Percentiles rank a stretch among this genome's conserved stretches.
These are phyloP conservation scores for Cytospora mali DNA, from an alignment of 2,329 filamentous ascomycete genomes.

Conservation along the genomic window DNA sequence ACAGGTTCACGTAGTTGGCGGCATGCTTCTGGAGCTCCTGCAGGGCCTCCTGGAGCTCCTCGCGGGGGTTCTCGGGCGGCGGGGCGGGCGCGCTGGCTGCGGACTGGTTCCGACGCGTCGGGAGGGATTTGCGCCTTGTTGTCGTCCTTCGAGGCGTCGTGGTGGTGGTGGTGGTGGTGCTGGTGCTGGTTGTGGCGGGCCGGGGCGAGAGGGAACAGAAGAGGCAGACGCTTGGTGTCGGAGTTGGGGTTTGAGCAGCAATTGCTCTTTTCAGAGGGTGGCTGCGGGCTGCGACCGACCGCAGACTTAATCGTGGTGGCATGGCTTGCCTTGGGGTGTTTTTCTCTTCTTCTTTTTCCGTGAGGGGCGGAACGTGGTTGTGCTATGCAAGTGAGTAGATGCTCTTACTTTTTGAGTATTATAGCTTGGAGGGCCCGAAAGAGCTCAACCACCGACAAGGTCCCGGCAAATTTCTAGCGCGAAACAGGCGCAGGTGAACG, in stretches of 20 bases:
- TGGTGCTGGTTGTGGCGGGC: too few species aligned
- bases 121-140: constrained; percentile 26
- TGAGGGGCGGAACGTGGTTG: neutral
- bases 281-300: constrained; percentile 31
- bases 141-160: constrained; percentile 8
- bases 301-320: constrained; percentile 37
- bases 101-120: constrained; percentile 33
- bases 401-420: too few species aligned
- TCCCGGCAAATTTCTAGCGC: neutral
- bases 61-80: constrained; percentile 41
- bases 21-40: constrained; percentile 63
- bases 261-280: constrained; percentile 18
- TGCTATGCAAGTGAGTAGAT: too few species aligned
- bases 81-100: constrained; percentile 24
- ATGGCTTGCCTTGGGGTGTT: constrained; percentile 32
- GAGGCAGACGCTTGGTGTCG: constrained; percentile 34
- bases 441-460: neutral
- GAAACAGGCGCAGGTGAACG: neutral
- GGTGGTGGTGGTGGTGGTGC: neutral
- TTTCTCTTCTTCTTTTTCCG: too few species aligned
- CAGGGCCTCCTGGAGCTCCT: constrained; percentile 62
- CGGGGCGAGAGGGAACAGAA: constrained; percentile 37
- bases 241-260: neutral
- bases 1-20: constrained; percentile 66
- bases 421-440: neutral